Base-by-base conservation (phyloP, 768 basidiomycete genomes). In the Glaciozyma martinii region DNA sequence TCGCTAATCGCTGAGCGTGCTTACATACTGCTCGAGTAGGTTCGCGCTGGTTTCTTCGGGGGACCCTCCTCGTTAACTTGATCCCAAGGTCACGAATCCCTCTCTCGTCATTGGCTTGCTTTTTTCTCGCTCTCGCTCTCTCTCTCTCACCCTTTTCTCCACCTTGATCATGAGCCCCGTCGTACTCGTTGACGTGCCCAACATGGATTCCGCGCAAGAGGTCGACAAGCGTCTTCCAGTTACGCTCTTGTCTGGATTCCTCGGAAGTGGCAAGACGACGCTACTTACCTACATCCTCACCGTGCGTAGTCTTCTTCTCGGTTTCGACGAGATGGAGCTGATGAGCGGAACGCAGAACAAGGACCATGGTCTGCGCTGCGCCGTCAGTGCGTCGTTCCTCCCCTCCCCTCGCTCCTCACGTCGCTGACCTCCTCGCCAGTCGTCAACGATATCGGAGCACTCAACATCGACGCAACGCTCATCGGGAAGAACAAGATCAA, bases 191-290 rank as follows among this genome's bases (percentile, higher is more conserved):
- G 37, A 40, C 15, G 15, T 13, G 37, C 37, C 37, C 37, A 40
- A 13, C 2, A 6, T 6, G 7, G 37, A 13, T 40, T 40, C 37
- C 37, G 37, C 15, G 7, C 10, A 12, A 8, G 37, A 40, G 15
- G 37, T 40, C 37, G 37, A 40, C 49, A 25, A 50, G n/a, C 74
- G 75, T 10, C 71, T 77, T 3, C 76, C 76, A 6, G 76, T 77
- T 29, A 77, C 76, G 25, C 71, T 77, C 12, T 67, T 77, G 7
- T 71, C 68, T 2, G 76, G 76, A 0, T 77, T 77, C 64, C 65
- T 77, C 3, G 76, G 76, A 18, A 62, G 60, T 15, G 76, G 76
- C 25, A 77, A 77, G 66, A 75, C 74, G 21, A 76, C 76, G 1
- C 61, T 76, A 13, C 70, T 77, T 1, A 65, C 68, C 52, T 68